phyloP scores from a whole-genome alignment of 495 filamentous ascomycete species.

The Rhypophila decipiens region DNA sequence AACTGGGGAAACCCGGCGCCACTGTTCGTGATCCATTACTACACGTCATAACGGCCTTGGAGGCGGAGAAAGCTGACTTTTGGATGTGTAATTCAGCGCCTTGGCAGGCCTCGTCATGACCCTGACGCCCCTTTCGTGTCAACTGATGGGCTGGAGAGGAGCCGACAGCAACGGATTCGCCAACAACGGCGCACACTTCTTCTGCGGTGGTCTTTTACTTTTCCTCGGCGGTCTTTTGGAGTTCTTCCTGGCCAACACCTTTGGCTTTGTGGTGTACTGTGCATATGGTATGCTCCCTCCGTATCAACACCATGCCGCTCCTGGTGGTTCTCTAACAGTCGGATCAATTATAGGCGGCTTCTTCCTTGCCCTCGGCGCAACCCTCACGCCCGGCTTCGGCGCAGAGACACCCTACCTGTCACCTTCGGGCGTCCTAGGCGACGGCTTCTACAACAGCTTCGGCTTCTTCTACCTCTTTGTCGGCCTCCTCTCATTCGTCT shows the following conservation, averaged over 20 bases:
- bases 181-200: slow-evolving; percentile 11
- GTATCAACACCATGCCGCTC: neutral
- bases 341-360: slow-evolving; percentile 7
- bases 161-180: slow-evolving; percentile 6
- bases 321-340: neutral
- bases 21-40: neutral
- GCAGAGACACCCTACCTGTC: slow-evolving; percentile 4
- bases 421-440: slow-evolving; percentile 2
- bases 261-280: slow-evolving; percentile 10
- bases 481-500: slow-evolving; percentile 11
- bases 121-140: slow-evolving; percentile 10
- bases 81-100: neutral
- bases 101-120: slow-evolving; percentile 12
- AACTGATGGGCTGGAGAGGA: slow-evolving; percentile 13
- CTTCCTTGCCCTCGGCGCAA: slow-evolving; percentile 13
- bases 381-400: slow-evolving; percentile 9
- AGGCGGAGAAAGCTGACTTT: neutral
- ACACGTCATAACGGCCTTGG: neutral
- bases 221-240: slow-evolving; percentile 10
- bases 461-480: slow-evolving; percentile 14
- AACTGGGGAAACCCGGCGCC: slow-evolving; percentile 12
- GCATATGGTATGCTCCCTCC: slow-evolving; percentile 11
- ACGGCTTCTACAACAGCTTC: slow-evolving; percentile 6
- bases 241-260: slow-evolving; percentile 13
- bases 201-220: slow-evolving; percentile 8